Base-by-base conservation (phyloP, 345 rosid genomes). In the Citropsis articulata region DNA sequence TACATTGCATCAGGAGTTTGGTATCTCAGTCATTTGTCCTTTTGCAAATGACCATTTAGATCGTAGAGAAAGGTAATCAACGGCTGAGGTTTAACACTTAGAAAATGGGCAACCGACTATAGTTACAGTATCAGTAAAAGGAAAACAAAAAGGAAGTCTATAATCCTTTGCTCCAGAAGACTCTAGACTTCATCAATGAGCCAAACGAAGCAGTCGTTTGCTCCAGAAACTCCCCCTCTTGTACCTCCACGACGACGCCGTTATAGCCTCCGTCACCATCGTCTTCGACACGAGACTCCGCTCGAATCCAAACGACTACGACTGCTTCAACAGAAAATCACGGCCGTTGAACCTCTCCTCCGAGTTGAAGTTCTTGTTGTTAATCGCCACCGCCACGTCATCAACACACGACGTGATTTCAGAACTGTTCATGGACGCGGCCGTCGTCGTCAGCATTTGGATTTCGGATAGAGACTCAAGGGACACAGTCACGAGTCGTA, bases 301-400 rank as follows among this genome's bases (percentile, higher is more conserved):
- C 84, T 93, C 98, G 83, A 87, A 92, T 1, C 92, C 97, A 64
- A 93, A 93, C 0, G 99, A 95, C 72, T 92, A 90, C 0, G 96
- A 95, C 50, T 96, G 75, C 82, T 93, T 95, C 76, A 95, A 67
- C 67, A 81, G 55, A 53, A 85, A 53, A 66, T 80, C 87, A 22
- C 83, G 81, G 9, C 86, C 89, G 40, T 79, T 78, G 72, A 89
- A 83, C 40, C 92, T 84, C 30, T 84, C 90, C 66, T 88, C 95
- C 2, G 89, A 86, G 30, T 75, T 72, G 4, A 6, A 31, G 27
- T 61, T 74, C 10, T 65, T 78, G 7, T 31, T 81, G 57, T 78
- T 74, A 42, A 85, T 78, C 4, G 76, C 75, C 25, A 89, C 85
- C 3, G 90, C 80, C 36, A 85, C 72, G 70, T 90, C 95, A 70